A percentile compares a stretch with the other conserved stretches of the same genome.
Evolutionary conservation across 345 rosid species (phyloP).

Genomic region (Salix arbutifolia): DNA sequence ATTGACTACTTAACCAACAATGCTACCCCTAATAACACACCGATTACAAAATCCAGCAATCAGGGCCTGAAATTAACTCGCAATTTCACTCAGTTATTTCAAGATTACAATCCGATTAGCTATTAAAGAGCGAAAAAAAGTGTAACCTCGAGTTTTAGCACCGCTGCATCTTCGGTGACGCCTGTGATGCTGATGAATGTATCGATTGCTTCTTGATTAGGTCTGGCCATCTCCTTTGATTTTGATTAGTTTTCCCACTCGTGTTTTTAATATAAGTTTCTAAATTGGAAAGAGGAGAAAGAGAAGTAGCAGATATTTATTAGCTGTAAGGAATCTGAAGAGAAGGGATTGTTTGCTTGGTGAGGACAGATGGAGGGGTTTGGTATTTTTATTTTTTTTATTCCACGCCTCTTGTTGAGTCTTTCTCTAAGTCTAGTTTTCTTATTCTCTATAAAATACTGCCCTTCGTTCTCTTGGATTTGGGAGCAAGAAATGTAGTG

Average conservation of each 20-base stretch:
- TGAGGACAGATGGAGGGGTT: neutral
- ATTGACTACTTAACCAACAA: neutral
- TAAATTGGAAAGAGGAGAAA: neutral
- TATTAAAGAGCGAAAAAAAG: neutral
- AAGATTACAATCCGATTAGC: too few relatives aligned
- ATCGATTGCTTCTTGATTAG: slow-evolving; percentile 73
- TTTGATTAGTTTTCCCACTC: neutral
- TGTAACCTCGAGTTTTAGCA: slow-evolving; percentile 63
- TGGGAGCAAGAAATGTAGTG: neutral
- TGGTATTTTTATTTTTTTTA: neutral
- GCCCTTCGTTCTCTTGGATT: neutral
- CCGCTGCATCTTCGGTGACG: slow-evolving; percentile 59
- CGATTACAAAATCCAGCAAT: neutral
- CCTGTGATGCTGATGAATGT: slow-evolving; percentile 90
- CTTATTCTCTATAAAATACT: neutral
- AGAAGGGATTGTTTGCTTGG: neutral
- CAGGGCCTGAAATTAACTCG: neutral
- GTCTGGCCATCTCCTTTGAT: slow-evolving; percentile 51
- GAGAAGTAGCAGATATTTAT: neutral
- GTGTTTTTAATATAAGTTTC: neutral
- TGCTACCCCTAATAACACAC: slow-evolving; percentile 3
- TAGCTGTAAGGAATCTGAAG: neutral
- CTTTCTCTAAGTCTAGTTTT: neutral
- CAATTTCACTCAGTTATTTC: neutral
- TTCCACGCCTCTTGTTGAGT: slow-evolving; percentile 2